These are phyloP conservation scores for Tetrahymena thermophila DNA, from an alignment of 73 alveolate genomes.

Conservation along the genomic window DNA sequence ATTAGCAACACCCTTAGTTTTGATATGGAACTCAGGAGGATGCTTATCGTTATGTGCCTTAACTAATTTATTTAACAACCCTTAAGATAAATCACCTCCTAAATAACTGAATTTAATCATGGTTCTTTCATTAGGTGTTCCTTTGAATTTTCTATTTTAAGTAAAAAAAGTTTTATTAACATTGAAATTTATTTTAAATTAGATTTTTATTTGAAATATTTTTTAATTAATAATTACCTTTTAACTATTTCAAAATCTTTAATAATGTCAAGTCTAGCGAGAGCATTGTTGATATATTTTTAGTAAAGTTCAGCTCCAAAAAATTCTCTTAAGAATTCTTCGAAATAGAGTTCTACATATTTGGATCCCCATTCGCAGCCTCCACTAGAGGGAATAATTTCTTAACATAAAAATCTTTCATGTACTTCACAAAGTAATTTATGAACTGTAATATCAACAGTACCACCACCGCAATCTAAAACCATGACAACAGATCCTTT, in stretches of 20 bases:
- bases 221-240: neutral
- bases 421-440: constrained; percentile 88
- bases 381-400: constrained; percentile 91
- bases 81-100: constrained; percentile 87
- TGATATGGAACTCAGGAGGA: constrained; percentile 74
- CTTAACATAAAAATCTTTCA: constrained; percentile 94
- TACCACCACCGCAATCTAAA: constrained; percentile 98
- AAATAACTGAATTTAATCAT: constrained; percentile 86
- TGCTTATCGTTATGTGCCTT: constrained; percentile 73
- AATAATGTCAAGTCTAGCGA: constrained; percentile 91
- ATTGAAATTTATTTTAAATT: too few relatives aligned
- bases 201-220: neutral
- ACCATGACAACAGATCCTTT: constrained; percentile 90
- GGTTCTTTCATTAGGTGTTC: constrained; percentile 84
- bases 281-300: constrained; percentile 77
- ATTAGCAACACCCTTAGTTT: constrained; percentile 87
- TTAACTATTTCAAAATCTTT: constrained; percentile 95
- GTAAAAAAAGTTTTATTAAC: neutral
- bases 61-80: constrained; percentile 67
- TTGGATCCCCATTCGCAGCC: constrained; percentile 99
- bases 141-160: constrained; percentile 72
- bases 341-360: constrained; percentile 94
- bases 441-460: constrained; percentile 94
- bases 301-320: constrained; percentile 80
- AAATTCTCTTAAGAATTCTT: constrained; percentile 85